Base-by-base conservation (phyloP, 495 filamentous ascomycete genomes). In the Aeminium ludgeri region DNA sequence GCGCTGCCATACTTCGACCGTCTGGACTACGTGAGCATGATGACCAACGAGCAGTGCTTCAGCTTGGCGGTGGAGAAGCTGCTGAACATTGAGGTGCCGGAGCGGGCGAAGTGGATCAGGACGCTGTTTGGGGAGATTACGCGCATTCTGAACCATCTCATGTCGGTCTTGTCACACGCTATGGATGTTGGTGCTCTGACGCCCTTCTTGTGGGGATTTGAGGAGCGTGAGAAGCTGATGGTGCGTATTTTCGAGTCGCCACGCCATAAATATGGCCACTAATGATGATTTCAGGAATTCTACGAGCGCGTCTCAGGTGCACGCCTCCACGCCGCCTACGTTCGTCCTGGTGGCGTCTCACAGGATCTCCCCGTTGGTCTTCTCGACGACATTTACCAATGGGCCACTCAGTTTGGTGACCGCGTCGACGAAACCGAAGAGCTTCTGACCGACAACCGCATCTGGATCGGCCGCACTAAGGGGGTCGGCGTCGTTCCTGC, bases 141-240 rank as follows among this genome's bases (percentile, higher is more conserved):
- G 13, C 69, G 91, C 56, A 60, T 96, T 33, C 63, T 96, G 55
- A 99, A 99, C 67, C 91, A 99, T 61, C 74, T 99, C 43, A 99
- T 99, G 91, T 89, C 83, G 36, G 74, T 99, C 35, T 69, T 99
- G 34, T 91, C 84, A 28, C 91, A 99, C 67, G 91, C 91, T 59
- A 99, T 99, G 91, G 89, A 99, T 61, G 91, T 99, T 58, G 91
- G 91, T 57, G 91, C 91, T 40, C 62, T 99, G 52, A 99, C 91
- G 39, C 91, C 91, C 43, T 99, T 99, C 71, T 62, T 99, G 65
- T 99, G 91, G 91, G 91, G 91, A 17, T 99, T 99, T 61, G 91
- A 99, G 66, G 91, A 99, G 64, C 78, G 91, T 69, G 91, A 99
- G 65, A 99, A 99, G 70, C 66, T 99, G 33, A 99, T 99, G 91